Base-by-base conservation (phyloP, 257 asterid genomes). In the Primulina tabacum region DNA sequence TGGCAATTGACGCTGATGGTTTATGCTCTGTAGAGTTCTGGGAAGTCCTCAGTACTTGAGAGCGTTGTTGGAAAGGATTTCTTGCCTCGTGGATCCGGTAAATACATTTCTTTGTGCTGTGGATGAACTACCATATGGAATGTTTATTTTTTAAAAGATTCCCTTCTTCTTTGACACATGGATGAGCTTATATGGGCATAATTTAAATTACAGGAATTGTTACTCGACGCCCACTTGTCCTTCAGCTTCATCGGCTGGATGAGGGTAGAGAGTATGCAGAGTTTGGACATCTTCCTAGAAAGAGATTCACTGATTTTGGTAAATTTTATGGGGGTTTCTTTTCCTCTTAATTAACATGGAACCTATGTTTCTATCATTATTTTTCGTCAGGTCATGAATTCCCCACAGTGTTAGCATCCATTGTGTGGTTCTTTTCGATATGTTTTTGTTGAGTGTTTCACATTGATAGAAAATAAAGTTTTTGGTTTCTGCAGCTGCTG, bases 81-180 rank as follows among this genome's bases (percentile, higher is more conserved):
- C 74, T 86, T 94, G 73, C 99, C 99, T 55, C 97, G 99, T 76
- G 99, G 99, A 83, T 91, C 99, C 65, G 99, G 99, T 94, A 89
- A 76, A 43, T 67, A 57, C 24, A 47, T 18, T 17, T 64, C 52
- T 57, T 59, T 21, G 10, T 50, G 30, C 68, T 70, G 58, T 50
- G 69, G 43, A 30, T 66, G 29, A 75, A 63, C 74, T 30, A 40
- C 33, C 40, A 32, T 56, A 43, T 65, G 35, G 29, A 56, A 24
- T 28, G 43, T 37, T 33, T 9, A 0, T 73, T 63, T 33, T 68
- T n/a, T 24, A 24, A 20, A 20, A 63, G 30, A 8, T 32, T n/a
- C 37, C 18, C 60, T 62, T 35, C 53, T 60, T 16, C 14, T 33
- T 62, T 52, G 37, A 6, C 50, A 17, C 52, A 2, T 60, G 21